These are phyloP conservation scores for Trametes punicea DNA, from an alignment of 768 basidiomycete species.

Conservation along the genomic window DNA sequence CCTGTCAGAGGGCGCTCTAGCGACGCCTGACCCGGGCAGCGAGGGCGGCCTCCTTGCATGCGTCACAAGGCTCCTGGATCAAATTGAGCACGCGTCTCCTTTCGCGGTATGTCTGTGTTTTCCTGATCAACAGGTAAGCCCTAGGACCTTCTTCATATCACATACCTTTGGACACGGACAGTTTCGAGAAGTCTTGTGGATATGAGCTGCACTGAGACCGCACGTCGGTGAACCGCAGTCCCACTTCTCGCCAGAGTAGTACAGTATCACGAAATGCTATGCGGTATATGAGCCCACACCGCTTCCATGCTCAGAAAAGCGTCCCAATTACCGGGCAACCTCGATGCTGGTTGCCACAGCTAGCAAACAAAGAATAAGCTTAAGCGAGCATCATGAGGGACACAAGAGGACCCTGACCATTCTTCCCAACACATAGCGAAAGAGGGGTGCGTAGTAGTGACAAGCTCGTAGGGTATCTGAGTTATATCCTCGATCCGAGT, in stretches of 20 bases:
- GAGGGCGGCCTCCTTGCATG: slow-evolving; percentile 38
- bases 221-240: slow-evolving; percentile 56
- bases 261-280: slow-evolving; percentile 62
- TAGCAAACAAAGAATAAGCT: slow-evolving; percentile 3
- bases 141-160: background rate
- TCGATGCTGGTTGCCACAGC: slow-evolving; percentile 28
- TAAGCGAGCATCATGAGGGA: background rate
- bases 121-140: background rate
- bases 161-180: slow-evolving; percentile 51
- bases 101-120: slow-evolving; percentile 34
- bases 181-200: slow-evolving; percentile 54
- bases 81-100: slow-evolving; percentile 57
- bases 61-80: slow-evolving; percentile 63
- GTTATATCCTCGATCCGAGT: background rate
- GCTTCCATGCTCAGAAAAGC: background rate
- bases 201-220: slow-evolving; percentile 53
- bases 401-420: slow-evolving; percentile 17
- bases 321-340: slow-evolving; percentile 24
- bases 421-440: slow-evolving; percentile 32
- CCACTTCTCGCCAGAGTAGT: slow-evolving; percentile 55
- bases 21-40: slow-evolving; percentile 22
- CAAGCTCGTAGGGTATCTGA: slow-evolving; percentile 43
- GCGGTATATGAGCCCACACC: background rate
- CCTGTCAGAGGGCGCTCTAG: slow-evolving; percentile 14
- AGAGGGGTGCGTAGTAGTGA: slow-evolving; percentile 64